A percentile compares a stretch with the other conserved stretches of the same genome.
phyloP scores from a whole-genome alignment of 2,329 filamentous ascomycete genomes.

The Pleurostoma richardsiae region DNA sequence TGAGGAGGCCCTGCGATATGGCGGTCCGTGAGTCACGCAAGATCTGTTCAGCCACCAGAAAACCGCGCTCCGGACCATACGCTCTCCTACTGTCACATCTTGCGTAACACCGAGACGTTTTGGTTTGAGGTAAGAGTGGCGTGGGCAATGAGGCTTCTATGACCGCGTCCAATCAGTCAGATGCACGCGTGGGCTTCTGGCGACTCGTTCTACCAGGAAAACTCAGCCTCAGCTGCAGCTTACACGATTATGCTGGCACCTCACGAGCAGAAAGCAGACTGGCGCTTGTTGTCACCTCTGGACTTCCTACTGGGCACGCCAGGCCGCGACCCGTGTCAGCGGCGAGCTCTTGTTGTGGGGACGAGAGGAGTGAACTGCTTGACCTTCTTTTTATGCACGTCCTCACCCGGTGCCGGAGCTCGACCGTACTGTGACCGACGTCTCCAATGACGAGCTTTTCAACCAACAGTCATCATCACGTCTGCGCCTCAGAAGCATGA shows the following conservation, averaged over 20 bases:
- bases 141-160: no score
- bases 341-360: slow-evolving; percentile 48
- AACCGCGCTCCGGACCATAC: no score
- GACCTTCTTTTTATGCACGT: slow-evolving; percentile 43
- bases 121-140: no score
- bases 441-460: slow-evolving; percentile 80
- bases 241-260: slow-evolving; percentile 34
- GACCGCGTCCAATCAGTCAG: no score
- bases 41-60: no score
- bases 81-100: no score
- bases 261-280: slow-evolving; percentile 32
- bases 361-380: slow-evolving; percentile 30
- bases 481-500: slow-evolving; percentile 49
- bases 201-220: slow-evolving; percentile 31
- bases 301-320: slow-evolving; percentile 34
- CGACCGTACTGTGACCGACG: slow-evolving; percentile 79
- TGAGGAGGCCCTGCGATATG: no score
- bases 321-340: slow-evolving; percentile 50
- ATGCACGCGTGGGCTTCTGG: no score
- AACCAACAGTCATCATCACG: slow-evolving; percentile 59
- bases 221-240: slow-evolving; percentile 27
- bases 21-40: no score
- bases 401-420: slow-evolving; percentile 77
- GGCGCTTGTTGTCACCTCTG: slow-evolving; percentile 37
- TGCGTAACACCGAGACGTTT: no score